These are phyloP conservation scores for Cyberlindnera mrakii DNA, from an alignment of 805 yeast species.

Conservation along the genomic window DNA sequence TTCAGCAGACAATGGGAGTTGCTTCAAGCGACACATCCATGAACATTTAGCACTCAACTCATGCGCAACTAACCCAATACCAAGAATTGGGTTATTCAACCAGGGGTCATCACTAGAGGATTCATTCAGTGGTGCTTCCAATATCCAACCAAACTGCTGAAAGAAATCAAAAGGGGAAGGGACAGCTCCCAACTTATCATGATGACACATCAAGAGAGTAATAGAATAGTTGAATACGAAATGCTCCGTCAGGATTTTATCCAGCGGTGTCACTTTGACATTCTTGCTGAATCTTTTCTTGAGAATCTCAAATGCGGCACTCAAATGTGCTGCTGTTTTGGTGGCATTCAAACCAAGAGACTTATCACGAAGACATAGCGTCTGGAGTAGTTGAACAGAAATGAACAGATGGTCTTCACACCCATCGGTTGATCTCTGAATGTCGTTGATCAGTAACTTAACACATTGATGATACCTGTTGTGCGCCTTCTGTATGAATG, in stretches of 20 bases:
- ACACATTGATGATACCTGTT: constrained; percentile 18
- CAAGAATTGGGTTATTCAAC: constrained; percentile 21
- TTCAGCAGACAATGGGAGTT: constrained; percentile 12
- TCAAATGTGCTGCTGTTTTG: constrained; percentile 20
- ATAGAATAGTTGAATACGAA: constrained; percentile 21
- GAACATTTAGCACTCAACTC: constrained; percentile 18
- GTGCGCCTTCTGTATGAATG: constrained; percentile 11
- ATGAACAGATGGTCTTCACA: constrained; percentile 23
- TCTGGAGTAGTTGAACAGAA: constrained; percentile 21
- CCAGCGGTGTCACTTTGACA: constrained; percentile 12
- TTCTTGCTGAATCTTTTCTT: constrained; percentile 16
- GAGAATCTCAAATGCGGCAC: constrained; percentile 22
- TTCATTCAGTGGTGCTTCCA: constrained; percentile 8
- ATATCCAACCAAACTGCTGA: constrained; percentile 15
- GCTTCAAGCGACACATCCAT: constrained; percentile 18
- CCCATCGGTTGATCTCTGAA: constrained; percentile 15
- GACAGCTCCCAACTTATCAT: constrained; percentile 16
- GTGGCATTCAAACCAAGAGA: constrained; percentile 22
- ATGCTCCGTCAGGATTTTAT: constrained; percentile 19
- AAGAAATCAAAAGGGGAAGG: constrained; percentile 23
- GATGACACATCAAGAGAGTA: constrained; percentile 21
- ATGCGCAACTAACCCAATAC: constrained; percentile 13
- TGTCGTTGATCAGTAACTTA: constrained; percentile 13
- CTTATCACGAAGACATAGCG: constrained; percentile 22
- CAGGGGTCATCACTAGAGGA: constrained; percentile 12